Percentiles rank a stretch among this genome's conserved stretches.
These are phyloP conservation scores for Afroboletus lepidellus DNA, from an alignment of 1,284 basidiomycete genomes.

Conservation along the genomic window DNA sequence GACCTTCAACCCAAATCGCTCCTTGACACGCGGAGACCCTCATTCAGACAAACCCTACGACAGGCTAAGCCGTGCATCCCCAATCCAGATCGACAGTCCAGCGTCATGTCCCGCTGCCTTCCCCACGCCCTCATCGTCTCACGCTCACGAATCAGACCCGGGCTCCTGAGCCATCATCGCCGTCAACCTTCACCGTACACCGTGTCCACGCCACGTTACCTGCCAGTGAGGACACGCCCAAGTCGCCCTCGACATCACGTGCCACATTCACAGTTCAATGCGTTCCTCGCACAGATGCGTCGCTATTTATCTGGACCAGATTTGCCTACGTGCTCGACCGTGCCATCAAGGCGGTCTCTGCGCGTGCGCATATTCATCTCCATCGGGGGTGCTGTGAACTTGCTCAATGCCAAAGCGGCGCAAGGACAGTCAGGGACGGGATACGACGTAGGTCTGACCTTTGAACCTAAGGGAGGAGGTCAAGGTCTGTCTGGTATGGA, in stretches of 20 bases:
- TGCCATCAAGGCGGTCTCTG: slow-evolving; percentile 59
- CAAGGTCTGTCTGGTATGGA: slow-evolving; percentile 64
- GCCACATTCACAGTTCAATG: slow-evolving; percentile 47
- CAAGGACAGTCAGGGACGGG: slow-evolving; percentile 25
- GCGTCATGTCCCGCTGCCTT: slow-evolving; percentile 10
- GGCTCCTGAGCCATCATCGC: slow-evolving; percentile 18
- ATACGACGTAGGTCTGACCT: neutral
- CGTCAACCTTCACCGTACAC: slow-evolving; percentile 1
- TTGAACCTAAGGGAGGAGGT: slow-evolving; percentile 41
- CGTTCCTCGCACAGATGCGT: slow-evolving; percentile 70
- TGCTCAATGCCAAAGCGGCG: slow-evolving; percentile 15
- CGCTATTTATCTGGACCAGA: slow-evolving; percentile 64
- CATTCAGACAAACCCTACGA: neutral
- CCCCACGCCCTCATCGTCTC: slow-evolving; percentile 26
- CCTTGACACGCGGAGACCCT: too few relatives aligned
- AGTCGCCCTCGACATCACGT: slow-evolving; percentile 25
- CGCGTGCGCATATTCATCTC: slow-evolving; percentile 53
- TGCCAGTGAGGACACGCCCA: neutral
- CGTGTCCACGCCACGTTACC: neutral
- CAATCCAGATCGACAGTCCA: slow-evolving; percentile 22
- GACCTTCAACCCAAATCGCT: slow-evolving; percentile 7
- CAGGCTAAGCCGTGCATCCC: slow-evolving; percentile 8
- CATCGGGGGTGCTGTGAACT: slow-evolving; percentile 22
- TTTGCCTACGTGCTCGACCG: slow-evolving; percentile 67
- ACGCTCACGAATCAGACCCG: slow-evolving; percentile 15